A percentile compares a stretch with the other conserved stretches of the same genome.
Evolutionary conservation across 2,329 filamentous ascomycete genomes (phyloP).

Genomic region (Orbilia javanica): DNA sequence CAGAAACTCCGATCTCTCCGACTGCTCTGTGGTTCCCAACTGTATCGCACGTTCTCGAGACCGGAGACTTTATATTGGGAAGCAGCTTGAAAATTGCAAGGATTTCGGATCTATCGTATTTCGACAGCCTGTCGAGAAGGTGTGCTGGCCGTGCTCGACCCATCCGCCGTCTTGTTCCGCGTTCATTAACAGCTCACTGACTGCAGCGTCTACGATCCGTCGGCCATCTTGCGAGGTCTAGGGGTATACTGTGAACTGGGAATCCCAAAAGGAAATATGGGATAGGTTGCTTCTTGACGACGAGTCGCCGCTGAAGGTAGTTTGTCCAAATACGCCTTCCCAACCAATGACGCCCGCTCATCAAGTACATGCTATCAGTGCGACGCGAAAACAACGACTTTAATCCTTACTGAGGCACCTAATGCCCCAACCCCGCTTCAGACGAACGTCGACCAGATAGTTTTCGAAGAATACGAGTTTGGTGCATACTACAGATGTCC

Average conservation of each 20-base stretch:
- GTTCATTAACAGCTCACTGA: constrained; percentile 34
- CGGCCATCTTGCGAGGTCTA: constrained; percentile 26
- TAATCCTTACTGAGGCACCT: constrained; percentile 86
- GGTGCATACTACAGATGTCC: constrained; percentile 82
- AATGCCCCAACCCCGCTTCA: constrained; percentile 85
- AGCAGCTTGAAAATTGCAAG: constrained; percentile 80
- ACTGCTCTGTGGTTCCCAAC: constrained; percentile 84
- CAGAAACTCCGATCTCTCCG: constrained; percentile 65
- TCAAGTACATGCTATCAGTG: constrained; percentile 66
- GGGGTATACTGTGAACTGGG: constrained; percentile 96
- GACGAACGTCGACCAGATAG: constrained; percentile 91
- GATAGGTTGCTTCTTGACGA: constrained; percentile 84
- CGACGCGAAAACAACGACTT: constrained; percentile 82
- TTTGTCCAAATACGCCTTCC: constrained; percentile 62
- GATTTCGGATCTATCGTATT: constrained; percentile 93
- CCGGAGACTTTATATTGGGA: constrained; percentile 81
- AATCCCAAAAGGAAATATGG: constrained; percentile 95
- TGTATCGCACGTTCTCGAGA: constrained; percentile 87
- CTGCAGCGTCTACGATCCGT: constrained; percentile 14
- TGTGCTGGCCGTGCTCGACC: not conserved
- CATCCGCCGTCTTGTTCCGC: not conserved
- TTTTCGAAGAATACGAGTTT: constrained; percentile 98
- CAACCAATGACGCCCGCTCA: not conserved
- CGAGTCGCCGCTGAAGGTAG: constrained; percentile 71
- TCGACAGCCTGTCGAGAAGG: constrained; percentile 86